Conservation (phyloP, 495 filamentous ascomycete species). For the Friedmanniomyces endolithicus region DNA sequence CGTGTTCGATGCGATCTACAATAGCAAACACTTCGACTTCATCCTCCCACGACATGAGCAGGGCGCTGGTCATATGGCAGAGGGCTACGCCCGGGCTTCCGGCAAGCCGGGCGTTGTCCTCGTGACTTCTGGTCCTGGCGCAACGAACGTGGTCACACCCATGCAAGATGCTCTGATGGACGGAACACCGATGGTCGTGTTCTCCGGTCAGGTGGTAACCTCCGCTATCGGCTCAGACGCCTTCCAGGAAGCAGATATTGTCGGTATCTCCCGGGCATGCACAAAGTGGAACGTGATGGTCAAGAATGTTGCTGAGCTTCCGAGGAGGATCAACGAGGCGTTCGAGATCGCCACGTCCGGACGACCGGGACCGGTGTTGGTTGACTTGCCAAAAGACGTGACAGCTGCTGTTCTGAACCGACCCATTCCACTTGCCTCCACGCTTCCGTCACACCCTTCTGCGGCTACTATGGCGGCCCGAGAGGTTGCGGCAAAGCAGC, state of each 20-base stretch:
- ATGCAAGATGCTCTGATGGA: slow-evolving; percentile 71
- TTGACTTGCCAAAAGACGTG: slow-evolving; percentile 70
- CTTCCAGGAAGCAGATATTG: slow-evolving; percentile 68
- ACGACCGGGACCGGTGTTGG: slow-evolving; percentile 64
- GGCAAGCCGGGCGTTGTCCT: slow-evolving; percentile 67
- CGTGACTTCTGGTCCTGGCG: slow-evolving; percentile 67
- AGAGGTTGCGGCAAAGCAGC: slow-evolving; percentile 44
- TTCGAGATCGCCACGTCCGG: slow-evolving; percentile 73
- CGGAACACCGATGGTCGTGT: slow-evolving; percentile 68
- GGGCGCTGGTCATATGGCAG: slow-evolving; percentile 70
- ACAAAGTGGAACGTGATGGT: slow-evolving; percentile 85
- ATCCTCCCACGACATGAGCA: slow-evolving; percentile 70
- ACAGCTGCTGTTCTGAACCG: slow-evolving; percentile 52
- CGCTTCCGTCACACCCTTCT: slow-evolving; percentile 53
- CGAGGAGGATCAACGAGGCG: slow-evolving; percentile 70
- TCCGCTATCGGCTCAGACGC: slow-evolving; percentile 64
- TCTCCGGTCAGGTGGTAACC: slow-evolving; percentile 64
- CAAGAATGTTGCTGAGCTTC: slow-evolving; percentile 63
- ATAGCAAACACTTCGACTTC: slow-evolving; percentile 68
- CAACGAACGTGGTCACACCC: slow-evolving; percentile 67
- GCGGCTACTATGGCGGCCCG: slow-evolving; percentile 56
- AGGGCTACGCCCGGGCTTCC: slow-evolving; percentile 63
- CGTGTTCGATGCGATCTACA: slow-evolving; percentile 73
- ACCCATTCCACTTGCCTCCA: slow-evolving; percentile 55
- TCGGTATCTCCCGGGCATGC: slow-evolving; percentile 65